Conservation (phyloP, 169 alveolate genomes). For the Plasmodium coatneyi region DNA sequence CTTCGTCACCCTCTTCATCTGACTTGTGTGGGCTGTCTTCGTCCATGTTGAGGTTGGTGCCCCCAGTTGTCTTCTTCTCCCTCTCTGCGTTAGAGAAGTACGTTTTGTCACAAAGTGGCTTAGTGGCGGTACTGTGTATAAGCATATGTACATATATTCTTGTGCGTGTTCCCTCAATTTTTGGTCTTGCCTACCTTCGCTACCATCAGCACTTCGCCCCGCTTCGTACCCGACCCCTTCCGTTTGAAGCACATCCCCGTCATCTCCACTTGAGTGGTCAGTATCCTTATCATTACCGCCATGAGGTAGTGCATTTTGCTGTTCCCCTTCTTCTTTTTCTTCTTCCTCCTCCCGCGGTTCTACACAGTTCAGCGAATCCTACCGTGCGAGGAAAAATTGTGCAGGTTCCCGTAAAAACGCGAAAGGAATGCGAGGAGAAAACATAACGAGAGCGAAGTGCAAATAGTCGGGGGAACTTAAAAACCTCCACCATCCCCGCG, state of each 20-base stretch:
- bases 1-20: not conserved
- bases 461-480: not conserved
- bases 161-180: not conserved
- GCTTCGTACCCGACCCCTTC: slow-evolving; percentile 8
- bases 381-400: not conserved
- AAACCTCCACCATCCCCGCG: not conserved
- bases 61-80: not conserved
- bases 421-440: not conserved
- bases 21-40: not conserved
- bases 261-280: not conserved
- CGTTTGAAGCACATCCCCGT: not conserved
- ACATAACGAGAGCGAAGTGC: not conserved
- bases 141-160: not conserved
- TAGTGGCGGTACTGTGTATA: not conserved
- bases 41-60: not conserved
- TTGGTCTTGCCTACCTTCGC: not conserved
- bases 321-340: not conserved
- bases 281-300: not conserved
- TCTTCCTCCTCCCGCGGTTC: not conserved
- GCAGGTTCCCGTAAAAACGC: not conserved
- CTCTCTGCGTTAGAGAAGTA: not conserved
- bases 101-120: not conserved
- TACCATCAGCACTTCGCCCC: not conserved
- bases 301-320: not conserved
- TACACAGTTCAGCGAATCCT: not conserved